A percentile compares a stretch with the other conserved stretches of the same genome.
Conservation (phyloP, 345 rosid genomes). For the Erodium maritimum region DNA sequence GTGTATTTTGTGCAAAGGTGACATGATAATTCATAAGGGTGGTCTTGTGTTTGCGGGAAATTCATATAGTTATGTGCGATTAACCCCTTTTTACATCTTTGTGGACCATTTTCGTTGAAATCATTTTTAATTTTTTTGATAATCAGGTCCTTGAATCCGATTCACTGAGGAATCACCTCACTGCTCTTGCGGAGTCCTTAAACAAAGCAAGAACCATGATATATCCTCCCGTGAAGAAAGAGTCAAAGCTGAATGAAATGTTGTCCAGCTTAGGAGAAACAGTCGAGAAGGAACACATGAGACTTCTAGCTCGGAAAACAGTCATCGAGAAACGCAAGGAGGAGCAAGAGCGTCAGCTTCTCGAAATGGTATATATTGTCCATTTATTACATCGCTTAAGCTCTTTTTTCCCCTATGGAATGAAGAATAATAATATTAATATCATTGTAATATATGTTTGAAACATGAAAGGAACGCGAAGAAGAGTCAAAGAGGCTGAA, state of each 20-base stretch:
- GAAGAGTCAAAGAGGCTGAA: conserved; percentile 73
- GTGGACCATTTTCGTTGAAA: not conserved
- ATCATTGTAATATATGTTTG: conserved; percentile 1
- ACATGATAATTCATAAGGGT: no score
- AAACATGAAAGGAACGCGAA: conserved; percentile 62
- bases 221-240: conserved; percentile 52
- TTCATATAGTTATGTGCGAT: no score
- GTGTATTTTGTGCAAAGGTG: no score
- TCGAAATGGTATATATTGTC: conserved; percentile 55
- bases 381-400: not conserved
- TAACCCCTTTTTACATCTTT: no score
- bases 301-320: conserved; percentile 85
- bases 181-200: conserved; percentile 62
- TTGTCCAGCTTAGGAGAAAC: conserved; percentile 65
- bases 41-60: no score
- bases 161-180: conserved; percentile 57
- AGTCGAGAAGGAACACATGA: conserved; percentile 84
- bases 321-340: conserved; percentile 95
- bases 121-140: not conserved
- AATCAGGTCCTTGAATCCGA: conserved; percentile 81
- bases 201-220: conserved; percentile 66
- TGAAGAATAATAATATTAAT: not conserved
- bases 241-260: conserved; percentile 63
- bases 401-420: not conserved
- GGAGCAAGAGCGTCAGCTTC: conserved; percentile 87